phyloP scores from a whole-genome alignment of 148 eudicot species.

The Arbutus unedo region DNA sequence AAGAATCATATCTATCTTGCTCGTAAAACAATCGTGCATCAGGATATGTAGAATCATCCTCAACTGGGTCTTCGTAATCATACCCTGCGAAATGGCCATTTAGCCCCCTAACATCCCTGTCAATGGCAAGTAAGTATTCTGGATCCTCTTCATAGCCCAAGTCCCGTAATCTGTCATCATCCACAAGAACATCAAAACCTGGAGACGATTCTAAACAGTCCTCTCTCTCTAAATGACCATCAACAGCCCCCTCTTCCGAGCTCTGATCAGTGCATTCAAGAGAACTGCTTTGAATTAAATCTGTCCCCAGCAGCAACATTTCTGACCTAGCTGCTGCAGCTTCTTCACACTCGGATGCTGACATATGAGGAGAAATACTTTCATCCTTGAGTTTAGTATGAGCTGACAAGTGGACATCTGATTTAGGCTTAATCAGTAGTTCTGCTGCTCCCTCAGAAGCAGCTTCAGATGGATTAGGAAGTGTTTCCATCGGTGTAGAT shows the following conservation, averaged over 20 bases:
- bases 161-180: slow-evolving; percentile 44
- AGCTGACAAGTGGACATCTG: slow-evolving; percentile 12
- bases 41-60: slow-evolving; percentile 23
- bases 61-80: slow-evolving; percentile 30
- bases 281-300: slow-evolving; percentile 29
- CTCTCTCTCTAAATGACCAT: slow-evolving; percentile 36
- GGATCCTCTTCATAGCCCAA: slow-evolving; percentile 40
- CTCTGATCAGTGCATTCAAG: slow-evolving; percentile 40
- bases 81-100: slow-evolving; percentile 30
- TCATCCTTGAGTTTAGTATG: slow-evolving; percentile 15
- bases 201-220: slow-evolving; percentile 65
- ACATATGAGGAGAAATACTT: slow-evolving; percentile 22
- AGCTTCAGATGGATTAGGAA: slow-evolving; percentile 22
- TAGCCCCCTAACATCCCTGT: slow-evolving; percentile 35
- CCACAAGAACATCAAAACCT: slow-evolving; percentile 72
- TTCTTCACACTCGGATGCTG: slow-evolving; percentile 36
- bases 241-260: slow-evolving; percentile 42
- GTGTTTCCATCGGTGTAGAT: slow-evolving; percentile 18
- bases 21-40: slow-evolving; percentile 21
- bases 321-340: slow-evolving; percentile 21
- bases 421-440: slow-evolving; percentile 22
- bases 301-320: slow-evolving; percentile 27
- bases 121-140: slow-evolving; percentile 30
- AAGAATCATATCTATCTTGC: slow-evolving; percentile 25
- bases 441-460: slow-evolving; percentile 14